Evolutionary conservation across 2,329 filamentous ascomycete genomes (phyloP).

Genomic region (Diaporthe caulivora): DNA sequence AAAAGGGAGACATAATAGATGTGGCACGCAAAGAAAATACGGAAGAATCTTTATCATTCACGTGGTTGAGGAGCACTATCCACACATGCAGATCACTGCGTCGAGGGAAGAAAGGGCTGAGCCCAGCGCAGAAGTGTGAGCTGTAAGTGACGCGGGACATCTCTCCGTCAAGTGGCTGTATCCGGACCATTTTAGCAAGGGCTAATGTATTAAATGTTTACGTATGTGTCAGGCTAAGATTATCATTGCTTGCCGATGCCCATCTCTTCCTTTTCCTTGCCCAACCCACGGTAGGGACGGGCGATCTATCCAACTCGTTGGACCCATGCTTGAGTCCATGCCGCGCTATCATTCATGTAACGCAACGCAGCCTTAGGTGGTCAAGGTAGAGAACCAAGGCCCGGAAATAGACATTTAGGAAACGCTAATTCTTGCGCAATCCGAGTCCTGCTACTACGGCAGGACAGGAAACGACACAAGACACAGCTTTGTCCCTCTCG

Average conservation of each 20-base stretch:
- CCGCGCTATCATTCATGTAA: background rate
- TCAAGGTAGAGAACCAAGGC: background rate
- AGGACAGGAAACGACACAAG: background rate
- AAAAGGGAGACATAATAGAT: background rate
- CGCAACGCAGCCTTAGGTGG: background rate
- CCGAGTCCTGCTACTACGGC: background rate
- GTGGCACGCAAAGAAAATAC: background rate
- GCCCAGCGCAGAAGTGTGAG: background rate
- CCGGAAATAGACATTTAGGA: background rate
- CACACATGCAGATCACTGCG: no score
- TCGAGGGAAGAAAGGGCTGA: background rate
- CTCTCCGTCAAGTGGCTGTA: no score
- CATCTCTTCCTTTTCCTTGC: conserved; percentile 2
- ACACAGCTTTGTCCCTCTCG: background rate
- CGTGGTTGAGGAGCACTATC: background rate
- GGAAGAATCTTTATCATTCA: background rate
- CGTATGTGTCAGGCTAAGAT: conserved; percentile 35
- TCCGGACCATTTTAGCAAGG: conserved; percentile 23
- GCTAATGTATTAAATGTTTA: conserved; percentile 38
- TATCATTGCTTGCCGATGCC: conserved; percentile 15
- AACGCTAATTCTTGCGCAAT: background rate
- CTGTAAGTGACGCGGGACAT: background rate
- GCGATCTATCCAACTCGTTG: conserved; percentile 28
- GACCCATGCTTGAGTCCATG: background rate
- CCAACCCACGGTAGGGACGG: background rate